Base-by-base conservation (phyloP, 345 rosid species). In the Citrus maxima region DNA sequence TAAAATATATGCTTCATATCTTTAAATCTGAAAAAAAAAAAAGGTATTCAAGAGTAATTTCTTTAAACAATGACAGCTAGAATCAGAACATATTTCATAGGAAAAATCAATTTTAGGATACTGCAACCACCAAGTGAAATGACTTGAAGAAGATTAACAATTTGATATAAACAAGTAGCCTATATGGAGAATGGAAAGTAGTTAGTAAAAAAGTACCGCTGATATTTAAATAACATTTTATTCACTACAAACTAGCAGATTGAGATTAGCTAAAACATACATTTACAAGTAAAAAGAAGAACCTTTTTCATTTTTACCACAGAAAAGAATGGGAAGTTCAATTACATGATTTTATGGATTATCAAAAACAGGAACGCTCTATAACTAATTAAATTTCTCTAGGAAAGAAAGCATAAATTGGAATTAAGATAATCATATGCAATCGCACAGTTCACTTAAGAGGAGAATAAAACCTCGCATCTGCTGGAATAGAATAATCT, bases 401-500 rank as follows among this genome's bases (percentile, higher is more conserved):
- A 27, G 30, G 25, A 35, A 51, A 25, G 13, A 55, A 27, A 77
- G 16, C 22, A 56, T 37, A 21, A 38, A 13, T 62, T 62, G 42
- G 51, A 34, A 34, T 32, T 56, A 76, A 34, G 16, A 32, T 14
- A 76, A 54, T 10, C 55, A 24, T 34, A 61, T 63, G 60, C 70
- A n/a, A 38, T 69, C 51, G 22, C 32, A 56, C 10, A 66, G 70
- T 77, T 71, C 22, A 54, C 13, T 40, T 7, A 21, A 32, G 60
- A 73, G 38, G 40, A 84, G 83, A 81, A 68, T 59, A 86, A 83
- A 77, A 96, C 99, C 99, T 96, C 79, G 97, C 87, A 82, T 93
- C 94, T 32, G 89, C 81, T 74, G 98, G 99, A 81, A 96, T 96
- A 16, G 99, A 94, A 84, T 93, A 93, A 87, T 96, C 98, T 77